Evolutionary conservation across 768 basidiomycete species (phyloP).

Genomic region (Leccinum longicurvipes): DNA sequence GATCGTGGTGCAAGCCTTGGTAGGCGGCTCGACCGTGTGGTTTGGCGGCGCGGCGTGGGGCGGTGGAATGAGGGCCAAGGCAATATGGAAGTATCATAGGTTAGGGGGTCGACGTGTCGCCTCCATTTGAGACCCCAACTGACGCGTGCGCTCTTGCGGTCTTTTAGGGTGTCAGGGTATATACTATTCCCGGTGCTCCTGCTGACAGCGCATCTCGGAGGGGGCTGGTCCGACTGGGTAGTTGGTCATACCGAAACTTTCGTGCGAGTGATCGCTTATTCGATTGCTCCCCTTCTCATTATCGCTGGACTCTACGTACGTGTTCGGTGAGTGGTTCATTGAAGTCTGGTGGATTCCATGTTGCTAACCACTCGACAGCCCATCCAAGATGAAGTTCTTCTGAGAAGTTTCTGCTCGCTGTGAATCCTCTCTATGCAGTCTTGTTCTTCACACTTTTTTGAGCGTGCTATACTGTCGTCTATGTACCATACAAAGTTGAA

Average conservation of each 20-base stretch:
- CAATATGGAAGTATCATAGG: constrained; percentile 84
- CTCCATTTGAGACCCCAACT: not conserved
- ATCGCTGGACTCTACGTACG: constrained; percentile 44
- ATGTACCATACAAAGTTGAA: constrained; percentile 1
- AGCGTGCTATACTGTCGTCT: not conserved
- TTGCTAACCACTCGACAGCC: constrained; percentile 32
- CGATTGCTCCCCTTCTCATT: constrained; percentile 50
- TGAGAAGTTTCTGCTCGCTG: constrained; percentile 13
- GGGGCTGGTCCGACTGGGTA: constrained; percentile 65
- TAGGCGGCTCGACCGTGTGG: constrained; percentile 82
- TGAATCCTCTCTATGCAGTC: not conserved
- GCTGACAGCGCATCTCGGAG: constrained; percentile 65
- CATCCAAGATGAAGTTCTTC: constrained; percentile 64
- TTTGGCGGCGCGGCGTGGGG: constrained; percentile 66
- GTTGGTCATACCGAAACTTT: constrained; percentile 32
- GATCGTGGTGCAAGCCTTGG: constrained; percentile 54
- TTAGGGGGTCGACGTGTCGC: constrained; percentile 18
- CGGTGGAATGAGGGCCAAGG: constrained; percentile 66
- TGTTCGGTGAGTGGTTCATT: constrained; percentile 48
- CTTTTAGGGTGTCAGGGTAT: constrained; percentile 67
- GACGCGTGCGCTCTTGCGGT: not conserved
- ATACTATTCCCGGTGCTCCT: constrained; percentile 58
- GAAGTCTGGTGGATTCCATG: too few species aligned
- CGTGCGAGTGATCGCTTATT: constrained; percentile 50
- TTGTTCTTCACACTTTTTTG: not conserved